Base-by-base conservation (phyloP, 176 grass and related monocot genomes). In the Oryza coarctata region DNA sequence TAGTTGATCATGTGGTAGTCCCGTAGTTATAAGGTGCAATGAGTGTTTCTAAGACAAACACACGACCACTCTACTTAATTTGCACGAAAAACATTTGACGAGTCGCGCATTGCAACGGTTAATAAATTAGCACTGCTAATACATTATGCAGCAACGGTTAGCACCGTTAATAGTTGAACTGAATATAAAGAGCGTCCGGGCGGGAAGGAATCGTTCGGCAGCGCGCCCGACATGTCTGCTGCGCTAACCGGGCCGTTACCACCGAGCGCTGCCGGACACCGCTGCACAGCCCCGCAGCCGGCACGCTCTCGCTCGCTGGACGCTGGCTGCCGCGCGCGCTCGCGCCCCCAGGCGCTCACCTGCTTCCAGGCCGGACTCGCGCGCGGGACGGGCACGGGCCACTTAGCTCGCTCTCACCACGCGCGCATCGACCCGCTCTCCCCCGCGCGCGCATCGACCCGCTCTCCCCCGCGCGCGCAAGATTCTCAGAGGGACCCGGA, bases 161-260 rank as follows among this genome's bases (percentile, higher is more conserved):
- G 12, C 12, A 60, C 55, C 25, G 31, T 22, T 13, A n/a, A n/a
- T n/a, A 55, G 44, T 15, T 41, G 61, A 27, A 31, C 34, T 41
- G 66, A 40, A 5, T 20, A 71, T 9, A 49, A 61, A n/a, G 67
- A 11, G 33, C 25, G 50, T 22, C 20, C 50, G 0, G 30, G 15
- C 2, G 0, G n/a, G 25, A 55, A 17, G 70, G 81, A 62, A 76
- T 80, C 71, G 39, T 64, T 18, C 17, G 36, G 85, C 71, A 22
- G 76, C 25, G 44, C 25, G 26, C 35, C 45, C 33, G 18, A 70
- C 71, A n/a, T 47, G 87, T 70, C 63, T 55, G 36, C 63, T 85
- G 40, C 41, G 38, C 25, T 65, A 68, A 52, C 76, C 63, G 29
- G 71, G 52, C 76, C 82, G 63, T 88, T 73, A 28, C 69, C 76